These are phyloP conservation scores for Endoconidiophora laricicola DNA, from an alignment of 2,329 filamentous ascomycete species.

Conservation along the genomic window DNA sequence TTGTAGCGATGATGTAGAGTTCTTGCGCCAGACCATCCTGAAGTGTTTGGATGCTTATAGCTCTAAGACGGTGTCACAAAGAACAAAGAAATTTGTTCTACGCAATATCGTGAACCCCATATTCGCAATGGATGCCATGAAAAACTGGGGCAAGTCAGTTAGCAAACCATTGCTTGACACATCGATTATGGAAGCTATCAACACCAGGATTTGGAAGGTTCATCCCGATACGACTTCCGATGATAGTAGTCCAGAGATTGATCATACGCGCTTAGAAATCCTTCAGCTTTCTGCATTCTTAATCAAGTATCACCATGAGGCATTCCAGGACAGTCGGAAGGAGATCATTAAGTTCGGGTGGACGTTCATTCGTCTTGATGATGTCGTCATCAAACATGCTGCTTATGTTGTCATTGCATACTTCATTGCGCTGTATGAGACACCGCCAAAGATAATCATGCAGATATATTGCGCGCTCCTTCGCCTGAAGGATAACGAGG, in stretches of 20 bases:
- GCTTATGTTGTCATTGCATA: slow-evolving; percentile 95
- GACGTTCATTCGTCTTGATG: slow-evolving; percentile 96
- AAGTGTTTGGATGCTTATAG: slow-evolving; percentile 81
- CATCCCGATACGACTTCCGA: slow-evolving; percentile 69
- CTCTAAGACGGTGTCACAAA: slow-evolving; percentile 61
- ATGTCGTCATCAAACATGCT: slow-evolving; percentile 97
- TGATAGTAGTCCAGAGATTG: slow-evolving; percentile 68
- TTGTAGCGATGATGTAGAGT: slow-evolving; percentile 66
- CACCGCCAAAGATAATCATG: slow-evolving; percentile 83
- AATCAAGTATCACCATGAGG: slow-evolving; percentile 82
- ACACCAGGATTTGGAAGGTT: slow-evolving; percentile 85
- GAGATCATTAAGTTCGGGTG: slow-evolving; percentile 99
- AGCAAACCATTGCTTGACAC: slow-evolving; percentile 59
- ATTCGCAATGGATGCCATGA: slow-evolving; percentile 88
- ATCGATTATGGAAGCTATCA: slow-evolving; percentile 73
- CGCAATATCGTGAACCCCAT: slow-evolving; percentile 91
- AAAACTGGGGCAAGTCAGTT: slow-evolving; percentile 39
- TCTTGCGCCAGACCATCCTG: slow-evolving; percentile 66
- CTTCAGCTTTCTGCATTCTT: slow-evolving; percentile 88
- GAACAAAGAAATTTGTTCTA: slow-evolving; percentile 82
- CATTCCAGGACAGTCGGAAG: slow-evolving; percentile 81
- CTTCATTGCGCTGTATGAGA: slow-evolving; percentile 95
- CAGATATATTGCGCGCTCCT: slow-evolving; percentile 88
- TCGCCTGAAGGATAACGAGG: slow-evolving; percentile 89
- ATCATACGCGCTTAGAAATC: slow-evolving; percentile 90